A percentile compares a stretch with the other conserved stretches of the same genome.
These are phyloP conservation scores for Hanseniaspora opuntiae DNA, from an alignment of 805 yeast genomes.

Conservation along the genomic window DNA sequence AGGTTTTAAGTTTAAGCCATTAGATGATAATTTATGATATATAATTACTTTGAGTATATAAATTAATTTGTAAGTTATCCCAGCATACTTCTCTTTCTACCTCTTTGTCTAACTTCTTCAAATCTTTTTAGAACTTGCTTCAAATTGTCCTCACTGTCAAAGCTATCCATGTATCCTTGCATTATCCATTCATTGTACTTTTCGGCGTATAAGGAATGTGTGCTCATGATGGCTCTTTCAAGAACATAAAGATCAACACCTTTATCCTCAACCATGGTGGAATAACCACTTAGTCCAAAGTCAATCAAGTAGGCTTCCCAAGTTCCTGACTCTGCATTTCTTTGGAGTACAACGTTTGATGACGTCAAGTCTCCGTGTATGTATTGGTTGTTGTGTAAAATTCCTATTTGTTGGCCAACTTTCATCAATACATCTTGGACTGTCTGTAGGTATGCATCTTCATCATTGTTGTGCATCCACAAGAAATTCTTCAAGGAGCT, in stretches of 20 bases:
- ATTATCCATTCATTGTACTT: constrained; percentile 57
- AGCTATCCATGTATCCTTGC: constrained; percentile 46
- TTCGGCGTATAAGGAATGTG: constrained; percentile 66
- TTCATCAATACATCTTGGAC: constrained; percentile 34
- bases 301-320: constrained; percentile 61
- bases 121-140: constrained; percentile 50
- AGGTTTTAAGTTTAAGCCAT: constrained; percentile 13
- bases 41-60: neutral
- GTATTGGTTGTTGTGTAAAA: constrained; percentile 60
- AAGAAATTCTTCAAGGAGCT: constrained; percentile 62
- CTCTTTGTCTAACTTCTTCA: constrained; percentile 77
- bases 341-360: constrained; percentile 59
- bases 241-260: constrained; percentile 94
- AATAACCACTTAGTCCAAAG: constrained; percentile 75
- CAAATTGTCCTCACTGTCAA: constrained; percentile 26
- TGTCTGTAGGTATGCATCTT: constrained; percentile 13
- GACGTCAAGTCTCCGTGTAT: constrained; percentile 92
- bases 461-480: constrained; percentile 38
- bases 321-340: constrained; percentile 14
- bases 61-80: constrained; percentile 33
- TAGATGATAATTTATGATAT: neutral
- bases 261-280: constrained; percentile 71
- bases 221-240: constrained; percentile 80
- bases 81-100: constrained; percentile 87
- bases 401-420: constrained; percentile 59